These are phyloP conservation scores for Lactarius pseudohatsudake DNA, from an alignment of 768 basidiomycete genomes.

Conservation along the genomic window DNA sequence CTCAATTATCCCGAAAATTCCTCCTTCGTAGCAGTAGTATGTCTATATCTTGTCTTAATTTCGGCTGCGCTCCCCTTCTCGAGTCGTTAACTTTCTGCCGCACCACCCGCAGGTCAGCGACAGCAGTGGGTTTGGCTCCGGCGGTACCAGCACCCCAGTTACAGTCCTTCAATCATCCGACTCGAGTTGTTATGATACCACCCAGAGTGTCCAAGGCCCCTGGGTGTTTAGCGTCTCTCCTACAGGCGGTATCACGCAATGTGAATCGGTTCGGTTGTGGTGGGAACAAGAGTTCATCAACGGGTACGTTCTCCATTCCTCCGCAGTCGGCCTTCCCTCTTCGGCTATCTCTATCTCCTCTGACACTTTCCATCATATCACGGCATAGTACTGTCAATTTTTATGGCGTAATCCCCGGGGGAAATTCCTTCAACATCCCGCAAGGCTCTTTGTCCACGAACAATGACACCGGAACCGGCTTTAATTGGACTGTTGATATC, in stretches of 20 bases:
- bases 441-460: conserved; percentile 45
- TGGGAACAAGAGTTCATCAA: conserved; percentile 55
- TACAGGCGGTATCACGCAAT: conserved; percentile 63
- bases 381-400: conserved; percentile 54
- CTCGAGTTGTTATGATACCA: conserved; percentile 59
- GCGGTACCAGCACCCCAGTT: conserved; percentile 71
- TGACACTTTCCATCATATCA: conserved; percentile 8
- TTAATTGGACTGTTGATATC: conserved; percentile 64
- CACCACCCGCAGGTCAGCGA: conserved; percentile 52
- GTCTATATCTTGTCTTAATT: conserved; percentile 36
- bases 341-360: neutral
- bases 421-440: conserved; percentile 69
- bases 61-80: neutral
- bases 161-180: conserved; percentile 53
- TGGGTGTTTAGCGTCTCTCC: conserved; percentile 66
- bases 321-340: neutral
- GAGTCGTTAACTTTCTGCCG: neutral
- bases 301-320: conserved; percentile 44
- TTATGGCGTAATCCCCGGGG: conserved; percentile 76
- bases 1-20: conserved; percentile 66
- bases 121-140: conserved; percentile 59
- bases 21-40: conserved; percentile 74
- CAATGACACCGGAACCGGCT: conserved; percentile 54
- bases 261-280: conserved; percentile 60
- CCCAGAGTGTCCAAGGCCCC: conserved; percentile 45